These are phyloP conservation scores for Sarocladium brachiariae DNA, from an alignment of 2,329 filamentous ascomycete species.

Conservation along the genomic window DNA sequence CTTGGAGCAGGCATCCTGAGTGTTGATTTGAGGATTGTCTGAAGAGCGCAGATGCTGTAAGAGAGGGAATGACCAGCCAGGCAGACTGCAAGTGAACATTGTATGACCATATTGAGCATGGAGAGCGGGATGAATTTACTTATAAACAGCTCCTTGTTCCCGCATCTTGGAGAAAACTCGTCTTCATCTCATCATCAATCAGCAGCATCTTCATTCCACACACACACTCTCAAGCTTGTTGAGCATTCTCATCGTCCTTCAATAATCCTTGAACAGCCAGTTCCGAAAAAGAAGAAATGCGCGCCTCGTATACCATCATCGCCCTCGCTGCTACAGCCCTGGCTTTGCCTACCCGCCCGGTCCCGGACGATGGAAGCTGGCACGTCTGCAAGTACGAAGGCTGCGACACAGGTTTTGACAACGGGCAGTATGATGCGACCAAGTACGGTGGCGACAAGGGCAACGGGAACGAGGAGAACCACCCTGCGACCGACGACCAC, in stretches of 20 bases:
- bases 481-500: neutral
- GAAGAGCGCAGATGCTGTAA: no score
- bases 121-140: no score
- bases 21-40: no score
- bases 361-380: conserved; percentile 10
- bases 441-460: no score
- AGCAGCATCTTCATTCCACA: no score
- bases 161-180: neutral
- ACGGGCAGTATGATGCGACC: conserved; percentile 10
- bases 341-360: conserved; percentile 8
- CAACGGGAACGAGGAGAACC: no score
- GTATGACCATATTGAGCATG: no score
- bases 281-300: neutral
- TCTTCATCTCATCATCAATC: no score
- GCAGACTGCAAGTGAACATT: no score
- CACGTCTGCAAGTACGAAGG: conserved; percentile 10
- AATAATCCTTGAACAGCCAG: neutral
- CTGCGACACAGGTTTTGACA: conserved; percentile 5
- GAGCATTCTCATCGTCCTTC: no score
- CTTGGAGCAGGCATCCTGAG: neutral
- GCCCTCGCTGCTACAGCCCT: conserved; percentile 14
- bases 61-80: no score
- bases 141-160: neutral
- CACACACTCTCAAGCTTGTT: no score
- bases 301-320: conserved; percentile 12